These are phyloP conservation scores for Candida sanyiensis DNA, from an alignment of 805 yeast species.

Conservation along the genomic window DNA sequence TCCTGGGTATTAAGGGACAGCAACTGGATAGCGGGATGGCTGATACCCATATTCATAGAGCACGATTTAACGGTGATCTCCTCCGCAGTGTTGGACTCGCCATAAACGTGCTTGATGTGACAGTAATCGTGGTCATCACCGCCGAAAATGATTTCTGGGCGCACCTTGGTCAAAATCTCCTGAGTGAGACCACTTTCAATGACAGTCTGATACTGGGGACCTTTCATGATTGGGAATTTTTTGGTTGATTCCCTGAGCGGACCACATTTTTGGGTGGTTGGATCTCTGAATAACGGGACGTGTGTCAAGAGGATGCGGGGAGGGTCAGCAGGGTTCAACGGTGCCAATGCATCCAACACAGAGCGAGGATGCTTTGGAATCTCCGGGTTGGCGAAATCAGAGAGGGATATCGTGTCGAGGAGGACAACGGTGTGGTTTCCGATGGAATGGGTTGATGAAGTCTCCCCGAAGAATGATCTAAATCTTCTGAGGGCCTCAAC, in stretches of 20 bases:
- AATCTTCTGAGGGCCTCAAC: slow-evolving; percentile 57
- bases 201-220: slow-evolving; percentile 89
- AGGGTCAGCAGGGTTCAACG: slow-evolving; percentile 22
- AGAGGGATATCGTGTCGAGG: slow-evolving; percentile 78
- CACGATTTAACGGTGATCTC: slow-evolving; percentile 87
- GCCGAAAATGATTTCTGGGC: slow-evolving; percentile 69
- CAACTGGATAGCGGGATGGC: slow-evolving; percentile 80
- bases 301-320: slow-evolving; percentile 77
- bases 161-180: slow-evolving; percentile 48
- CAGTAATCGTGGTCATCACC: slow-evolving; percentile 99
- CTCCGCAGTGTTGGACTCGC: slow-evolving; percentile 34
- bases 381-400: slow-evolving; percentile 45
- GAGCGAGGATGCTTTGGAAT: slow-evolving; percentile 43
- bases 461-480: slow-evolving; percentile 64
- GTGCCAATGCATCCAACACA: slow-evolving; percentile 41
- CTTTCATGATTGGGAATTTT: slow-evolving; percentile 63
- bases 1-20: slow-evolving; percentile 48
- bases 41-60: slow-evolving; percentile 90
- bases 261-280: slow-evolving; percentile 64
- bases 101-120: slow-evolving; percentile 52
- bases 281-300: slow-evolving; percentile 78
- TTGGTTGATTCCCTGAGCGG: slow-evolving; percentile 62
- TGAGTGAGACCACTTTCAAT: slow-evolving; percentile 55
- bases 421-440: slow-evolving; percentile 70
- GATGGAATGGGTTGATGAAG: slow-evolving; percentile 46